Base-by-base conservation (phyloP, 2,329 filamentous ascomycete species). In the Pseudogymnoascus verrucosus region DNA sequence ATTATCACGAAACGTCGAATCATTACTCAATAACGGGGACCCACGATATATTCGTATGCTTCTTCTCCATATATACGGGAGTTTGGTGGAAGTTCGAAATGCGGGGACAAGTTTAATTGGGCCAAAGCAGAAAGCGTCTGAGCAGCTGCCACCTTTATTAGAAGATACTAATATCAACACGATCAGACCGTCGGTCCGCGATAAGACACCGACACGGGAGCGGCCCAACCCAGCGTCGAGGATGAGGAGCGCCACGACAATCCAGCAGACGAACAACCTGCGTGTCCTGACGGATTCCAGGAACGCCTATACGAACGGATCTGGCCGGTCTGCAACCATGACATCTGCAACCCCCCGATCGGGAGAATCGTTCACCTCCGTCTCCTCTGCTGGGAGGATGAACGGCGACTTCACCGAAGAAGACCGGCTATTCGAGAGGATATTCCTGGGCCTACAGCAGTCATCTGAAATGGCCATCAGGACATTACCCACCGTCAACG, bases 351-450 rank as follows among this genome's bases (percentile, higher is more conserved):
- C 91, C 0, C 91, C 91, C 54, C 86, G 90, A 23, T 96, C 91
- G 6, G 89, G 88, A 47, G 91, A 96, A 70, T 91, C 90, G 0
- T 96, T 95, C 72, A 82, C 80, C 1, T 68, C 67, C 14, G 69
- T 61, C 37, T 65, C 64, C 28, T 67, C 67, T n/a, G 65, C 66
- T 60, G 70, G 71, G 21, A 69, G 68, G 59, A 74, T 67, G 75
- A 78, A 75, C 23, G 81, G 78, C 8, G 89, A 91, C 61, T 84
- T 87, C 60, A 83, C 83, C 2, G 89, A 91, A 67, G 91, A 96
- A 67, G 91, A 96, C 69, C 82, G 84, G 14, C 83, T 87, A 28
- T 96, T 96, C 68, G 93, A 96, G 67, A 85, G 81, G 66, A 91
- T 97, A 21, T 96, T 90, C 76, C 73, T 91, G 36, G 89, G 89